These are phyloP conservation scores for Annulohypoxylon maeteangense DNA, from an alignment of 495 filamentous ascomycete genomes.

Conservation along the genomic window DNA sequence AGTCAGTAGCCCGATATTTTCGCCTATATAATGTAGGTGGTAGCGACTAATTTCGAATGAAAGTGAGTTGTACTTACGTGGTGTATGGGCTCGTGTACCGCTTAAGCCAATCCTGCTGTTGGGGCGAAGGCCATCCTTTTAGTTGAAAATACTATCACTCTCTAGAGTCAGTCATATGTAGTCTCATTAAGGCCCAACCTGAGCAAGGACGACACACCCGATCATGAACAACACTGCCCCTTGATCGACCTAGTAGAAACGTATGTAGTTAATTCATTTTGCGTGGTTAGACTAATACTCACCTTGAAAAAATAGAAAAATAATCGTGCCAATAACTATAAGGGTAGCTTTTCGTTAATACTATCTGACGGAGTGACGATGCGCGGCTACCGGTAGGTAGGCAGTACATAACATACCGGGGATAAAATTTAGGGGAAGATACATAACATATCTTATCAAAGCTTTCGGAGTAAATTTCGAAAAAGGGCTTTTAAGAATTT, in stretches of 20 bases:
- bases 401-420: constrained; percentile 59
- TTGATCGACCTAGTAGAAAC: constrained; percentile 47
- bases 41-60: background rate
- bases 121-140: constrained; percentile 74
- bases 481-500: constrained; percentile 75
- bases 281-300: background rate
- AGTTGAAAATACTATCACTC: constrained; percentile 80
- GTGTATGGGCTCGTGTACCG: constrained; percentile 74
- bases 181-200: background rate
- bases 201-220: constrained; percentile 39
- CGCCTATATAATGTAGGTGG: background rate
- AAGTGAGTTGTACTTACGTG: constrained; percentile 65
- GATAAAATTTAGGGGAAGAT: constrained; percentile 92
- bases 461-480: constrained; percentile 70
- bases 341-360: constrained; percentile 3
- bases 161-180: constrained; percentile 40
- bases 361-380: background rate
- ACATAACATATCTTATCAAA: constrained; percentile 76
- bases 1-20: background rate
- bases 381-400: background rate
- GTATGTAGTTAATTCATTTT: constrained; percentile 28
- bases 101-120: constrained; percentile 72
- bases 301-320: constrained; percentile 84
- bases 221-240: constrained; percentile 53
- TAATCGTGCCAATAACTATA: constrained; percentile 77